Base-by-base conservation (phyloP, 371 early-diverging fungal genomes). In the Apophysomyces ossiformis region DNA sequence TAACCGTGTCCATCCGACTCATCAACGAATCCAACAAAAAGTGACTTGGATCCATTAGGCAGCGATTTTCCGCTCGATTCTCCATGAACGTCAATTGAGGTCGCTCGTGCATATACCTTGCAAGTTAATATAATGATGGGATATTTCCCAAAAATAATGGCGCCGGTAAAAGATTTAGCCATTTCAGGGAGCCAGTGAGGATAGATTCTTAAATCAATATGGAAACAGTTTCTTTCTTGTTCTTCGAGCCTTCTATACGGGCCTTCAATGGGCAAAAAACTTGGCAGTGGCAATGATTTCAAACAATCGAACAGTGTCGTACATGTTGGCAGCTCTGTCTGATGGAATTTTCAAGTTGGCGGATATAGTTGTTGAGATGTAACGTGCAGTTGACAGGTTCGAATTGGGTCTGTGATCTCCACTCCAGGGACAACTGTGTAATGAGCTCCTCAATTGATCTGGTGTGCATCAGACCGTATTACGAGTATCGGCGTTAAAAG, bases 21-120 rank as follows among this genome's bases (percentile, higher is more conserved):
- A 16, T 46, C 46, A 46, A 15, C 46, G n/a, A 46, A n/a, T 46
- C 15, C 46, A 46, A 9, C 15, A 15, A 46, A 46, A 46, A 46
- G 46, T 46, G 46, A 16, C 46, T n/a, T 46, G 12, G 46, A 46
- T 16, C 46, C 46, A 46, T 16, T n/a, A 15, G 15, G 16, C 46
- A 46, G 46, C 46, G 16, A 15, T 46, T 46, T 46, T 46, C 46
- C 46, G 15, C n/a, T 46, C 46, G 46, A 46, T 46, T 46, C 46
- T 46, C 46, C 46, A 46, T 46, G 46, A 46, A 16, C n/a, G 46
- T 46, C 46, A 46, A 46, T 7, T 16, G 9, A 16, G 12, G 12
- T 46, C n/a, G 16, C 16, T n/a, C 16, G 46, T 46, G 46, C 46
- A 46, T 46, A 46, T 46, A 46, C n/a, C 46, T 46, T 5, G 46